Evolutionary conservation across 1,284 basidiomycete genomes (phyloP), one percentile per base, ranked within the genome.

Genomic region (Rhodotorula sp.): DNA sequence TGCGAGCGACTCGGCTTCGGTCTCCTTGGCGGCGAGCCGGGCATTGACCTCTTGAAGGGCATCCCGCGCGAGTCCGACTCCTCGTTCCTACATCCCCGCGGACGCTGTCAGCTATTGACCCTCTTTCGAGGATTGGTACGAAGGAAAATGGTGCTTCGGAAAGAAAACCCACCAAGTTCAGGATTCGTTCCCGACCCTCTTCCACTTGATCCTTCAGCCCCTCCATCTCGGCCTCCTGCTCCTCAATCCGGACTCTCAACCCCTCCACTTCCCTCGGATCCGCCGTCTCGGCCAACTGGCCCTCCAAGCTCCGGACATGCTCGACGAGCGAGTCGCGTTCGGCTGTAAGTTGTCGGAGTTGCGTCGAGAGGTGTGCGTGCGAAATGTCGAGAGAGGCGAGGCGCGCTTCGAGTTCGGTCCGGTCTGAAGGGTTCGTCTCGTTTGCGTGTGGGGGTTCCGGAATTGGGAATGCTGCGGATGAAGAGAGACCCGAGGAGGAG

Each of bases 261-360:
- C 51, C 26, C 42, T 69, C 69, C 5, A 62, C 55, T 29, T 71
- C 56, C 22, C 33, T 57, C 30, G 42, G 53, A 20, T 59, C 46
- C 0, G 54, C 44, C 45, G 15, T 29, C 29, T 29, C 69, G 30
- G 15, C 64, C 3, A 77, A 57, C 33, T 67, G 49, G 0, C 18
- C 29, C 57, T 77, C 66, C n/a, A 75, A 67, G 24, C 68, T 64
- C 22, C 59, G 44, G 4, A 77, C 59, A 14, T 72, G 62, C 0
- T 26, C 46, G 15, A 64, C 24, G 2, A 76, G 68, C 20, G n/a
- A 30, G 14, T 57, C 49, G 46, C 71, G 70, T 14, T 75, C 74
- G 4, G 62, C 61, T 8, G 73, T 61, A n/a, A 75, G 59, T 20
- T 59, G n/a, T 46, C 68, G 62, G 44, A 70, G 62, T 37, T 69